Evolutionary conservation across 2,329 filamentous ascomycete species (phyloP), one percentile per base, ranked within the genome.

Genomic region (Penicillium expansum): DNA sequence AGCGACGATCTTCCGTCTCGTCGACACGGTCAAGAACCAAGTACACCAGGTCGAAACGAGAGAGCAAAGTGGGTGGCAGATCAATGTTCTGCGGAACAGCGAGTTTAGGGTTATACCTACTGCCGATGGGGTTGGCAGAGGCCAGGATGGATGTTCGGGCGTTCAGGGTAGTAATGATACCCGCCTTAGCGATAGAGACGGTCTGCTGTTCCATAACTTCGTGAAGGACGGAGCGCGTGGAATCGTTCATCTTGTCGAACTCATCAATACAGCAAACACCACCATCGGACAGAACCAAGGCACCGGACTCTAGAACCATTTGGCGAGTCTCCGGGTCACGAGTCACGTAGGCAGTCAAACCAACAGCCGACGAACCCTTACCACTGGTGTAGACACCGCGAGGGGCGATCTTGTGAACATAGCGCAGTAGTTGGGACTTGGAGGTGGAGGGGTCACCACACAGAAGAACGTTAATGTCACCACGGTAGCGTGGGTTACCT

Each of bases 31-130:
- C 94, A 47, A 99, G 86, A 42, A 99, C 94, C 1, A 99, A 86
- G 71, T 99, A 99, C 49, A 99, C 93, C 7, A 99, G 81, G 73
- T 99, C 94, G 72, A 99, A 99, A 81, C 94, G 89, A 5, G 92
- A 97, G 51, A 99, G 84, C 7, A 99, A 82, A 0, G 94, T 99
- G 0, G 94, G 94, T 0, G 94, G 94, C 9, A 99, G 85, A 70
- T 99, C 94, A 67, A 99, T 99, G 75, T 99, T 99, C 69, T 97
- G 92, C 3, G 94, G 94, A 14, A 99, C 94, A 0, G 94, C 92
- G 24, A 99, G 79, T 69, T 96, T 93, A 3, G 91, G 90, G 75
- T 99, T 97, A 79, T 99, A 99, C 71, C 95, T 92, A 77, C 91
- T 96, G 67, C 94, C 94, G 64, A 99, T 97, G 1, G 94, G 94